Conservation (phyloP, 2,329 filamentous ascomycete species). For the Knufia fluminis region DNA sequence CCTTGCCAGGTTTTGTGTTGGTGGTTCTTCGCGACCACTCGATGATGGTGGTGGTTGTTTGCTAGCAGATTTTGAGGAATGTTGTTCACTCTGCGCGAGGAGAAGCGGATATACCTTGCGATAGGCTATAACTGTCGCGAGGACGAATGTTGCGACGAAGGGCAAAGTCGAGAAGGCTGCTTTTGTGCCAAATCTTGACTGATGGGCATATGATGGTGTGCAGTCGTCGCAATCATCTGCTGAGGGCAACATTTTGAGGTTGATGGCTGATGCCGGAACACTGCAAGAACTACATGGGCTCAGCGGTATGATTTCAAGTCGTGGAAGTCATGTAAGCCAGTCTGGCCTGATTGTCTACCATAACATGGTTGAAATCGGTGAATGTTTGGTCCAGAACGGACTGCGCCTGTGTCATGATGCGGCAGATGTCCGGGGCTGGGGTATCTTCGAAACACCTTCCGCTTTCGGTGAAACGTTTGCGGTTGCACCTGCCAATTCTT, state of each 20-base stretch:
- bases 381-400: background rate
- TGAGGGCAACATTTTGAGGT: too few relatives aligned
- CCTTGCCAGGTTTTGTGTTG: constrained; percentile 21
- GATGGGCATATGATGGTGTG: constrained; percentile 17
- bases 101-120: constrained; percentile 66
- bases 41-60: constrained; percentile 15
- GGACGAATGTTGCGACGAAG: constrained; percentile 60
- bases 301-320: too few relatives aligned
- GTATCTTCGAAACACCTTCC: background rate
- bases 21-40: constrained; percentile 20
- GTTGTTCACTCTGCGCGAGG: constrained; percentile 1
- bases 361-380: background rate
- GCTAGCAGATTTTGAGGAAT: constrained; percentile 29
- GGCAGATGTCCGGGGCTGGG: background rate
- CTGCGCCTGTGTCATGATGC: background rate
- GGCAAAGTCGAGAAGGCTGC: constrained; percentile 53
- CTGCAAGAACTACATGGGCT: too few relatives aligned
- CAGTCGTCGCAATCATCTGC: constrained; percentile 26
- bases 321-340: too few relatives aligned
- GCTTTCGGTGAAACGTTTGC: background rate
- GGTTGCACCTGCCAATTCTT: too few relatives aligned
- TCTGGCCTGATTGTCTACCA: too few relatives aligned
- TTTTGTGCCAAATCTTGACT: constrained; percentile 16
- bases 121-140: constrained; percentile 54
- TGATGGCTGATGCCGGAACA: too few relatives aligned